Evolutionary conservation across 257 asterid species (phyloP), one percentile per base, ranked within the genome.

Genomic region (Solanum chilense): DNA sequence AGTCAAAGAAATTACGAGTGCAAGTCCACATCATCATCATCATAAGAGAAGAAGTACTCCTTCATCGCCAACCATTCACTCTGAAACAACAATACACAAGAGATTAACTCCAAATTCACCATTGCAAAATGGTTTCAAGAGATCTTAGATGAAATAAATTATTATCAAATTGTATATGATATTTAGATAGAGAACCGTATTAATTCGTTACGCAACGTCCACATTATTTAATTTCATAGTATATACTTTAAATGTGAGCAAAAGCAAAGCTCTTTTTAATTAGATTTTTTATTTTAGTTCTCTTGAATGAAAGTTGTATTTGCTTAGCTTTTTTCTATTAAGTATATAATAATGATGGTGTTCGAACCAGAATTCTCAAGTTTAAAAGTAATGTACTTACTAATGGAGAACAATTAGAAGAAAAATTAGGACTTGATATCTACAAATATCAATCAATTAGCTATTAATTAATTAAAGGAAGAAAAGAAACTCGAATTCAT

Each of bases 31-130:
- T 45, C 66, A 39, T 56, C 64, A 84, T 44, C 47, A 89, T 10
- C 93, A 86, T 20, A 87, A 83, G n/a, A 82, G 85, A 86, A 78
- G 35, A 31, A 80, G 70, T 41, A 86, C 86, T 33, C 86, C 93
- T 1, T 90, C 90, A 39, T 92, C 95, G 13, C 93, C 91, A 20
- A 89, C 87, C 6, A 42, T 94, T 49, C 91, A 89, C 69, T 58
- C 93, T 2, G 96, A 93, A 75, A 90, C 70, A 31, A 90, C 89
- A 47, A 16, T 85, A 23, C 78, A 83, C 37, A 86, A 81, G 70
- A 88, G 86, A 52, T 23, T 88, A 42, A 85, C 89, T 80, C 69
- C 90, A 76, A 86, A 89, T 87, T 91, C 96, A 14, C 94, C 87
- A 11, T 11, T 68, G 76, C 93, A 42, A 18, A 87, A 89, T 27